Evolutionary conservation across 202 grass and related monocot genomes (phyloP), one percentile per base, ranked within the genome.

Genomic region (Hordeum pubiflorum): DNA sequence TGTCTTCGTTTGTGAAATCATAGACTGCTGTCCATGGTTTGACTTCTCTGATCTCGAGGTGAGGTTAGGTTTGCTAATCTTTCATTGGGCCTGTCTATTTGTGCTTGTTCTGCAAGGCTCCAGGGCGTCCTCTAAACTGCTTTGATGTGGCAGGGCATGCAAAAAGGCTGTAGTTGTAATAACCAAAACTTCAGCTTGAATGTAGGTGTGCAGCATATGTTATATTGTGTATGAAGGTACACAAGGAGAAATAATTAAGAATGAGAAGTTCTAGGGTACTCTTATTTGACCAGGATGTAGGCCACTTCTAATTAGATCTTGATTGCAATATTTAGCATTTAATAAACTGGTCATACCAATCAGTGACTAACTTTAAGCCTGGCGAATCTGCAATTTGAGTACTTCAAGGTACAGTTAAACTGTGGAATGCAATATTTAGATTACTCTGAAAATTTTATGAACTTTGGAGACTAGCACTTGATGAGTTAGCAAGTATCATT

Each of bases 1-100:
- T 76, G 54, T 93, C 73, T 95, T 98, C 44, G 80, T 93, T 81
- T 98, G 96, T 50, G 96, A 98, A 84, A 95, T 98, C 76, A 77
- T 95, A 76, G 96, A 98, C 77, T 98, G 96, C 58, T 98, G 96
- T 46, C 96, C 96, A 68, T 98, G 96, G 96, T 98, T 98, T 79
- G 96, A 98, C 76, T 98, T 98, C 81, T 98, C 87, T 81, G 96
- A 98, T 86, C 89, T 98, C 69, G 96, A 98, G 96, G 95, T 98
- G 74, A 88, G 95, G 62, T 73, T 79, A 63, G 71, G 40, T 76
- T 65, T 69, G 15, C 5, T 68, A 7, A 32, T 80, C 72, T 48
- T 78, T 74, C 31, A 24, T 52, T 39, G 48, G 59, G 32, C 56
- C 77, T 79, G 43, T 82, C 71, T 63, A 73, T 87, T 44, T 75